Evolutionary conservation across 2,329 filamentous ascomycete genomes (phyloP).

Genomic region (Fusarium sp.): DNA sequence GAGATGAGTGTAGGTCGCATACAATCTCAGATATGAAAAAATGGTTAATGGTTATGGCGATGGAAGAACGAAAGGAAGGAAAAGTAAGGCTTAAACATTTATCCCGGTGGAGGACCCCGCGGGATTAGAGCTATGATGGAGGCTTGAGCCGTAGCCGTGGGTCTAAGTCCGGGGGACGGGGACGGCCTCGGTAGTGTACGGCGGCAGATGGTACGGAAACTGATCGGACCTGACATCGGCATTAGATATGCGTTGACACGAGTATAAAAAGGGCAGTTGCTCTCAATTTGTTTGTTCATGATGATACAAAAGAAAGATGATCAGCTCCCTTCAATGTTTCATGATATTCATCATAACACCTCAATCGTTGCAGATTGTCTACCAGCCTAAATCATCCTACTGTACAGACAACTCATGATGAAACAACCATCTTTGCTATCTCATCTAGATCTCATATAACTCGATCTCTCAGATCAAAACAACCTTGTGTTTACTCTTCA

Average conservation of each 20-base stretch:
- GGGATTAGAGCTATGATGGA: conserved; percentile 17
- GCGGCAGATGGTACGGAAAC: conserved; percentile 38
- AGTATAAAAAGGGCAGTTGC: not conserved
- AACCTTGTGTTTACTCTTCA: not conserved
- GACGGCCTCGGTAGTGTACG: conserved; percentile 31
- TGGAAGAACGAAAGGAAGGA: conserved; percentile 7
- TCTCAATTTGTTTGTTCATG: not conserved
- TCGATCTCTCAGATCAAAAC: not conserved
- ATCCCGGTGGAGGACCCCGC: conserved; percentile 39
- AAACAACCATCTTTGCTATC: not conserved
- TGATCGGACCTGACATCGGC: not conserved
- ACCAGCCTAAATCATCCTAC: not conserved
- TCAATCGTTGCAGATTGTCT: conserved; percentile 1
- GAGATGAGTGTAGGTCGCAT: conserved; percentile 29
- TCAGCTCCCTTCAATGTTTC: not conserved
- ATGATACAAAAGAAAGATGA: not conserved
- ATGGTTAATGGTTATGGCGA: conserved; percentile 12
- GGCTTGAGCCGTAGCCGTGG: conserved; percentile 6
- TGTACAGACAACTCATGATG: conserved; percentile 10
- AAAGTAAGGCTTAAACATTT: conserved; percentile 45
- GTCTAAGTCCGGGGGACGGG: conserved; percentile 20
- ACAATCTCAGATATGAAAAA: not conserved
- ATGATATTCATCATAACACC: conserved; percentile 18
- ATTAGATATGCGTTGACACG: not conserved
- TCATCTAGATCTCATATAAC: not conserved